phyloP scores from a whole-genome alignment of 306 rosid genomes.

The Myrica gale region DNA sequence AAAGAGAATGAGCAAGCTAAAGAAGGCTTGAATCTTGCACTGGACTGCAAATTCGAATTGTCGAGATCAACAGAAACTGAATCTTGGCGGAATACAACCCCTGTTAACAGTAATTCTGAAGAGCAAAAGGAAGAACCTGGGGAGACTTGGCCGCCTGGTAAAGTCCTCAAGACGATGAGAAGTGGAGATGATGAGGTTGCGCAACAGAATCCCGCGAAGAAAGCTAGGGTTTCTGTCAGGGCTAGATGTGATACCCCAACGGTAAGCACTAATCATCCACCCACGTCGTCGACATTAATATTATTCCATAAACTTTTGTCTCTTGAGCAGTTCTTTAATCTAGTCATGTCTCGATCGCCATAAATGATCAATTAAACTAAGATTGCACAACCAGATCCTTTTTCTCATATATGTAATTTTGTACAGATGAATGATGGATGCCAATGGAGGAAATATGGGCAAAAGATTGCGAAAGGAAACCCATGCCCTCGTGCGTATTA shows the following conservation, averaged over 20 bases:
- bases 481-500: conserved; percentile 98
- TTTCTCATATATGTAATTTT: not conserved
- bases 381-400: too few species aligned
- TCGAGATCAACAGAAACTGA: conserved; percentile 45
- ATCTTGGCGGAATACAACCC: conserved; percentile 43
- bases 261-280: conserved; percentile 36
- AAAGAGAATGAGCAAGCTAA: conserved; percentile 28
- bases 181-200: conserved; percentile 64
- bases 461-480: conserved; percentile 89
- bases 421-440: conserved; percentile 89
- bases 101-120: conserved; percentile 43
- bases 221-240: conserved; percentile 84
- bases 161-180: conserved; percentile 38
- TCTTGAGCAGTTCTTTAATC: too few species aligned
- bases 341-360: too few species aligned
- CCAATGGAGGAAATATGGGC: conserved; percentile 99
- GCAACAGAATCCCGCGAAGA: conserved; percentile 60
- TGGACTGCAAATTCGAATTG: conserved; percentile 56
- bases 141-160: conserved; percentile 53
- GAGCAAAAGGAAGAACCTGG: conserved; percentile 52
- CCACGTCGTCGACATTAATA: not conserved
- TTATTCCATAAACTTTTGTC: too few species aligned
- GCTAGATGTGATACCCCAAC: conserved; percentile 86
- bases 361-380: too few species aligned
- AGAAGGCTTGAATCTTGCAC: conserved; percentile 58